Evolutionary conservation across 2,329 filamentous ascomycete genomes (phyloP).

Genomic region (Aciculosporium take): DNA sequence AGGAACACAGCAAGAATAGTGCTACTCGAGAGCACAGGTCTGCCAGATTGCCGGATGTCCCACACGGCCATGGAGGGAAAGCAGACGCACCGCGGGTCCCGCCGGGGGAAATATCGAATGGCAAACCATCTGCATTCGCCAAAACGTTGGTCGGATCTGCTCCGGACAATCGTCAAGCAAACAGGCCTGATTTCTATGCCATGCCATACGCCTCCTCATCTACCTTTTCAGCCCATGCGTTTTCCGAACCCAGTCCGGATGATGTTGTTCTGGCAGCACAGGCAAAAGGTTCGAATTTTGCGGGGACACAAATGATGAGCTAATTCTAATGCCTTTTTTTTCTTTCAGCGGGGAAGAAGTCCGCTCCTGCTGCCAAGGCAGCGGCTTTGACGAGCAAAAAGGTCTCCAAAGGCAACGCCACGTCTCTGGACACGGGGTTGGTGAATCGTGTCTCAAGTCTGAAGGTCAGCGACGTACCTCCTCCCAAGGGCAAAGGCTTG

Average conservation of each 20-base stretch:
- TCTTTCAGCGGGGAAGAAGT: slow-evolving; percentile 41
- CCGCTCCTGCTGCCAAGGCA: slow-evolving; percentile 22
- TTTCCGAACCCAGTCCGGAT: slow-evolving; percentile 80
- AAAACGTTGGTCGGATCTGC: slow-evolving; percentile 34
- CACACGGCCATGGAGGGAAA: neutral
- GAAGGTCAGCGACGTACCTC: slow-evolving; percentile 37
- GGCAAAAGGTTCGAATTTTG: slow-evolving; percentile 65
- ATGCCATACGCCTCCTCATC: slow-evolving; percentile 38
- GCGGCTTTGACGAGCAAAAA: slow-evolving; percentile 19
- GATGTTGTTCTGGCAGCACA: slow-evolving; percentile 79
- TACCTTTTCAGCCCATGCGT: slow-evolving; percentile 44
- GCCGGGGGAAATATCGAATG: no score
- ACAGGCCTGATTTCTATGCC: slow-evolving; percentile 20
- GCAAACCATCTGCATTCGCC: slow-evolving; percentile 42
- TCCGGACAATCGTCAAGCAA: slow-evolving; percentile 15
- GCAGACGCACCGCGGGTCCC: slow-evolving; percentile 8
- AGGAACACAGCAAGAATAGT: neutral
- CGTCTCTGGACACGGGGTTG: slow-evolving; percentile 13
- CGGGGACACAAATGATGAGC: slow-evolving; percentile 33
- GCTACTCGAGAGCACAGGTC: neutral
- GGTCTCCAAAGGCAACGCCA: slow-evolving; percentile 22
- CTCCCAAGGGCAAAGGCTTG: slow-evolving; percentile 61
- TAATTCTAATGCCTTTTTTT: slow-evolving; percentile 39
- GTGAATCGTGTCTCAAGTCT: slow-evolving; percentile 19
- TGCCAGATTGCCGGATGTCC: neutral